phyloP scores from a whole-genome alignment of 202 grass and related monocot genomes.

The Saccharum hybrid region DNA sequence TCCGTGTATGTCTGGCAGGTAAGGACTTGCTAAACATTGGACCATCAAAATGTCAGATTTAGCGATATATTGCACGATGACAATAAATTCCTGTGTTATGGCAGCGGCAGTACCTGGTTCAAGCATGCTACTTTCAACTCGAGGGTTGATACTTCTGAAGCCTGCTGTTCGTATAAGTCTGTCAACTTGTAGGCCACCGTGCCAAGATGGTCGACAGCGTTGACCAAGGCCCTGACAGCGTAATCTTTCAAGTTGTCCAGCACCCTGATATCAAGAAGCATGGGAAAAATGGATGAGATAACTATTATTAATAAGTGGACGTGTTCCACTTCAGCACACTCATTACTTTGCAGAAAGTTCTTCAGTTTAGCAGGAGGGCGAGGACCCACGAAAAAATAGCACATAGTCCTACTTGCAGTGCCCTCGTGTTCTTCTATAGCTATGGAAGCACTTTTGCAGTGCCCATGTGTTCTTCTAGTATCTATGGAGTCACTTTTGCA shows the following conservation, averaged over 20 bases:
- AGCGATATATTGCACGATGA: not conserved
- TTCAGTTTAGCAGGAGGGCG: not conserved
- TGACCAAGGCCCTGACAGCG: constrained; percentile 88
- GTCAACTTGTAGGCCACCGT: constrained; percentile 92
- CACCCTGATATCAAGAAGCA: constrained; percentile 65
- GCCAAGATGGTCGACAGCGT: constrained; percentile 93
- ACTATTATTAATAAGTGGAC: not conserved
- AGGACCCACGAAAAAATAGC: not conserved
- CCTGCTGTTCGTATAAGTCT: constrained; percentile 88
- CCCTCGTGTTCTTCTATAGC: constrained; percentile 6
- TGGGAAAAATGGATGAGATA: constrained; percentile 31
- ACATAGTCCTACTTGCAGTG: constrained; percentile 13
- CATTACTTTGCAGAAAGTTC: constrained; percentile 29
- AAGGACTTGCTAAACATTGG: constrained; percentile 73
- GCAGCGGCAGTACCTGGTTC: constrained; percentile 64
- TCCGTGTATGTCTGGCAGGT: constrained; percentile 90
- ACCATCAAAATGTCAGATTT: constrained; percentile 36
- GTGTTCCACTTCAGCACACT: constrained; percentile 1
- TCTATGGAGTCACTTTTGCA: not conserved
- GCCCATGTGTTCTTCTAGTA: constrained; percentile 7
- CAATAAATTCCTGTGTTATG: not conserved
- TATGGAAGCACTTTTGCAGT: not conserved
- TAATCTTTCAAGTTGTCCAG: constrained; percentile 99
- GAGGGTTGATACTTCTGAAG: constrained; percentile 64
- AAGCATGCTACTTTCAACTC: constrained; percentile 81